Base-by-base conservation (phyloP, 306 rosid species). In the Chamaecrista fasciculata region DNA sequence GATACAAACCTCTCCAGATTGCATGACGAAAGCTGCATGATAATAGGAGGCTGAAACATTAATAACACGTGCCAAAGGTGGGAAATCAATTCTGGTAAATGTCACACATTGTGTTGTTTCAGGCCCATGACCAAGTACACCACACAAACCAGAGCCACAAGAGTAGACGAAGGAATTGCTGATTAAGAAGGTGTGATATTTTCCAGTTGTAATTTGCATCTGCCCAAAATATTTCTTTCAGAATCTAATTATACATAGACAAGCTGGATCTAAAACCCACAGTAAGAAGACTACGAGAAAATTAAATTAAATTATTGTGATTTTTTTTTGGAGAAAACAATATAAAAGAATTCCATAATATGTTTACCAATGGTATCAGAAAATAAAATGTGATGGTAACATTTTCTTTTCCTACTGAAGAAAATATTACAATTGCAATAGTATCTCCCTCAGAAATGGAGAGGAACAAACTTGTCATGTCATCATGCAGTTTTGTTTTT, bases 201-300 rank as follows among this genome's bases (percentile, higher is more conserved):
- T 87, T 76, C 98, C 96, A 0, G 96, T 89, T 28, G 89, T 84
- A 61, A 89, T 81, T 81, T 89, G 96, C 96, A 92, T 92, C 96
- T 89, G 90, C 79, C 78, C 71, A 81, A 48, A 67, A 59, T 71
- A 48, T 62, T 16, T 6, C 63, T 49, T 33, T 31, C 67, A 75
- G 26, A 62, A 63, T 44, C 52, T 62, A 82, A 74, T 71, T 70
- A 77, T 36, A 59, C 31, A 67, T 36, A 70, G 29, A 59, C 50
- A 71, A 43, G 6, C 43, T 28, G 62, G 33, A 25, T 42, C 39
- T 53, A 25, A 55, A 48, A 51, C 33, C 8, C 12, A 25, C 19
- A 52, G 37, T 44, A 67, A 42, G 15, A 61, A 73, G 37, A 49
- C 44, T 23, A 40, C 42, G 39, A 77, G 26, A 50, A 28, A 78